Evolutionary conservation across 2,329 filamentous ascomycete genomes (phyloP).

Genomic region (Coniochaeta pulveracea): DNA sequence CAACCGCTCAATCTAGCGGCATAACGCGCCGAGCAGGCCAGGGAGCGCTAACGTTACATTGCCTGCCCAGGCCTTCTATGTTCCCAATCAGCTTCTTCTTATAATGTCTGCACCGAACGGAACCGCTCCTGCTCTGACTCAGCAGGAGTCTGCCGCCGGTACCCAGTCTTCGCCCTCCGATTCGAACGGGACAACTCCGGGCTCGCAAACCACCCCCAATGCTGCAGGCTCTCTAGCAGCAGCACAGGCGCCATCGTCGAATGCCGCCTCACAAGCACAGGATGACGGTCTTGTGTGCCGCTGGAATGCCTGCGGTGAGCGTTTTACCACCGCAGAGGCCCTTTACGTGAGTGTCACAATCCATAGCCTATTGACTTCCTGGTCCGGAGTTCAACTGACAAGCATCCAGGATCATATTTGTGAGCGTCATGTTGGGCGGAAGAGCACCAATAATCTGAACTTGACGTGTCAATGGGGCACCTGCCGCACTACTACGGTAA

Average conservation of each 20-base stretch:
- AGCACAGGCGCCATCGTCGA: slow-evolving; percentile 4
- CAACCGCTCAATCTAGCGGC: too few species aligned
- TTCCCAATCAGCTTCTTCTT: too few species aligned
- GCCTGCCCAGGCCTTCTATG: too few species aligned
- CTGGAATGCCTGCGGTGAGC: slow-evolving; percentile 48
- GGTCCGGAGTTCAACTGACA: neutral
- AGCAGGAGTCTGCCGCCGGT: too few species aligned
- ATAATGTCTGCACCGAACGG: too few species aligned
- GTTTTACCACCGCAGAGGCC: slow-evolving; percentile 43
- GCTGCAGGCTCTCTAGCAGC: slow-evolving; percentile 12
- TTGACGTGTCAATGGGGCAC: slow-evolving; percentile 95
- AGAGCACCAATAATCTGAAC: slow-evolving; percentile 98
- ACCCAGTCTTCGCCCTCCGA: slow-evolving; percentile 27
- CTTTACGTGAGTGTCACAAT: slow-evolving; percentile 41
- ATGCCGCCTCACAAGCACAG: slow-evolving; percentile 7
- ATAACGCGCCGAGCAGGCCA: too few species aligned
- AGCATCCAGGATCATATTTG: slow-evolving; percentile 79
- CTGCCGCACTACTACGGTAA: slow-evolving; percentile 92
- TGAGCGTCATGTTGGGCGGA: slow-evolving; percentile 94
- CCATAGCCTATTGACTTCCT: slow-evolving; percentile 2
- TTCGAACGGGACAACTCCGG: slow-evolving; percentile 42
- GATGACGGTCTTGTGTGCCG: slow-evolving; percentile 49
- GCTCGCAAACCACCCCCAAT: slow-evolving; percentile 35
- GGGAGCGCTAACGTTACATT: too few species aligned
- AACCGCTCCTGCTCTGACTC: too few species aligned